Evolutionary conservation across 148 eudicot genomes (phyloP).

Genomic region (Suaeda aralocaspica): DNA sequence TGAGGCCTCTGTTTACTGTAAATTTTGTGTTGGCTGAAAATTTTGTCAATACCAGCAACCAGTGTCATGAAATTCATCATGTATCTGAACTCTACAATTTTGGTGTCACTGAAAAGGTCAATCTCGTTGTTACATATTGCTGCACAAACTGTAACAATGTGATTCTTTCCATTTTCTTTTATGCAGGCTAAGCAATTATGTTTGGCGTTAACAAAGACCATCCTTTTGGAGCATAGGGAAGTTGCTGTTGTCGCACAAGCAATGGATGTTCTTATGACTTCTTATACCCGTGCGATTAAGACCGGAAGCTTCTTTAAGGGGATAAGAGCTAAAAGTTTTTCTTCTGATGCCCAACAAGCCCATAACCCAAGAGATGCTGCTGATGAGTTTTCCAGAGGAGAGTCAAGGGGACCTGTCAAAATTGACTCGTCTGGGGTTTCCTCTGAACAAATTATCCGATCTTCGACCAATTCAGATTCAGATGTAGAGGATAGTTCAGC

Average conservation of each 20-base stretch:
- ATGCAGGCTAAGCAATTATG: slow-evolving; percentile 87
- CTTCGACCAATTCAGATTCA: slow-evolving; percentile 37
- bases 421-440: slow-evolving; percentile 35
- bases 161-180: slow-evolving; percentile 10
- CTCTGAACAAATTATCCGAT: slow-evolving; percentile 30
- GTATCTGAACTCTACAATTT: not conserved
- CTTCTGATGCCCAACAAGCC: slow-evolving; percentile 37
- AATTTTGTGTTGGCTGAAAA: not conserved
- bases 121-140: not conserved
- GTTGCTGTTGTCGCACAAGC: slow-evolving; percentile 63
- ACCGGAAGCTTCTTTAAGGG: slow-evolving; percentile 68
- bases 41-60: not conserved
- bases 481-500: slow-evolving; percentile 57
- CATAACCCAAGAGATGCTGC: slow-evolving; percentile 28
- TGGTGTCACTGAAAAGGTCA: not conserved
- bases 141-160: slow-evolving; percentile 8
- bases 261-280: slow-evolving; percentile 65
- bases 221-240: slow-evolving; percentile 75
- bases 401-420: slow-evolving; percentile 37
- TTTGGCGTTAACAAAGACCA: slow-evolving; percentile 54
- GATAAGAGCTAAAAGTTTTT: slow-evolving; percentile 43
- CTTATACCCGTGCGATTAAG: slow-evolving; percentile 72
- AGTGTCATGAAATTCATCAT: not conserved
- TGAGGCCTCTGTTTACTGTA: not conserved
- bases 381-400: slow-evolving; percentile 38